A percentile compares a stretch with the other conserved stretches of the same genome.
Evolutionary conservation across 331 rosid species (phyloP).

Genomic region (Acacia concinna): DNA sequence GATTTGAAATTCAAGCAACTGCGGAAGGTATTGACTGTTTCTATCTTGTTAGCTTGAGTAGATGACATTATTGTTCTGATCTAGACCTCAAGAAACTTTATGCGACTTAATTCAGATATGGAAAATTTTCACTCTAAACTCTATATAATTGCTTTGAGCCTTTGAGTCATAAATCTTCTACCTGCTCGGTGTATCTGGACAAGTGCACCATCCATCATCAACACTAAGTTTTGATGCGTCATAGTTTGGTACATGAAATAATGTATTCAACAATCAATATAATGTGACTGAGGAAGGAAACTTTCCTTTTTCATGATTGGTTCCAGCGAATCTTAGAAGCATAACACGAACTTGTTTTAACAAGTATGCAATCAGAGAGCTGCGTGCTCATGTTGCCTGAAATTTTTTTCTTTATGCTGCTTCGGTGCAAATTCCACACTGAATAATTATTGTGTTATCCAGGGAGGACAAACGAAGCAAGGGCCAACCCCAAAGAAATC

Average conservation of each 20-base stretch:
- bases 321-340: background rate
- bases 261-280: background rate
- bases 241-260: background rate
- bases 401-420: slow-evolving; percentile 22
- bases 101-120: background rate
- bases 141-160: background rate
- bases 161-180: background rate
- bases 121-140: background rate
- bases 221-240: background rate
- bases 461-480: slow-evolving; percentile 58
- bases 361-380: background rate
- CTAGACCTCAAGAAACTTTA: background rate
- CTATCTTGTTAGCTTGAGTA: background rate
- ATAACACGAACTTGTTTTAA: background rate
- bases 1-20: background rate
- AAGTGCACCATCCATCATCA: background rate
- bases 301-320: background rate
- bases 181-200: background rate
- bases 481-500: slow-evolving; percentile 43
- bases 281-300: background rate
- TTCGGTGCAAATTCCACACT: background rate
- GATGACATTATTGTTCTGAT: background rate
- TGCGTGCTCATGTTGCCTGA: background rate
- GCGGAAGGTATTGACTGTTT: background rate
- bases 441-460: slow-evolving; percentile 27